Conservation (phyloP, 148 eudicot genomes). For the Spergularia marina region DNA sequence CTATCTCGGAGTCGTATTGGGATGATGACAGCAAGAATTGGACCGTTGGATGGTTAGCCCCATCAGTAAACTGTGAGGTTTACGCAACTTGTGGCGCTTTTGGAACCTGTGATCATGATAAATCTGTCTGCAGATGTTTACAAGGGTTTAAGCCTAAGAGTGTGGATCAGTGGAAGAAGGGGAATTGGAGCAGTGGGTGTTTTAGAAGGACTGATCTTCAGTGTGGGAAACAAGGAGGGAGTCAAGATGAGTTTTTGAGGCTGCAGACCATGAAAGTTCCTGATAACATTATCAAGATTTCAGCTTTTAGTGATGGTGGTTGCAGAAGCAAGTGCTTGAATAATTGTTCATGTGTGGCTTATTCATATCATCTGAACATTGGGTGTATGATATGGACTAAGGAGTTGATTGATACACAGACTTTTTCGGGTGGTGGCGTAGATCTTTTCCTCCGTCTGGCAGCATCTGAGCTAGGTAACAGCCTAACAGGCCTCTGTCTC, state of each 20-base stretch:
- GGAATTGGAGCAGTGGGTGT: slow-evolving; percentile 50
- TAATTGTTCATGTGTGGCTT: slow-evolving; percentile 61
- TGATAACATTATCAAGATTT: slow-evolving; percentile 25
- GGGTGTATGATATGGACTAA: slow-evolving; percentile 61
- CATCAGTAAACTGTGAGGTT: slow-evolving; percentile 31
- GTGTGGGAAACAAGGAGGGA: slow-evolving; percentile 33
- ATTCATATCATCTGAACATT: slow-evolving; percentile 32
- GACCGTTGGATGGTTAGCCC: slow-evolving; percentile 20
- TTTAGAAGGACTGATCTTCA: slow-evolving; percentile 29
- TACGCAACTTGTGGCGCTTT: slow-evolving; percentile 51
- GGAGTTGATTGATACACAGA: slow-evolving; percentile 45
- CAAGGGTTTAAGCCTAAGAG: slow-evolving; percentile 42
- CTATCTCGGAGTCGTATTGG: slow-evolving; percentile 29
- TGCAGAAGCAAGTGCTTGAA: slow-evolving; percentile 39
- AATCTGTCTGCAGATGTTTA: slow-evolving; percentile 46
- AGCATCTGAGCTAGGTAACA: slow-evolving; percentile 46
- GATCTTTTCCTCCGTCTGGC: slow-evolving; percentile 49
- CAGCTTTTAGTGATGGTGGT: slow-evolving; percentile 31
- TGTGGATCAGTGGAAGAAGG: slow-evolving; percentile 36
- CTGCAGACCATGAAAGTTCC: slow-evolving; percentile 43
- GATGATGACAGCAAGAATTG: slow-evolving; percentile 28
- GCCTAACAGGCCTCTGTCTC: not conserved
- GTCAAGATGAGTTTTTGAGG: slow-evolving; percentile 38
- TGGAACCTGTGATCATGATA: slow-evolving; percentile 36
- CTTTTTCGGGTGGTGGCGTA: slow-evolving; percentile 32